A percentile compares a stretch with the other conserved stretches of the same genome.
Conservation (phyloP, 768 basidiomycete genomes). For the Panaeolus cyanescens region DNA sequence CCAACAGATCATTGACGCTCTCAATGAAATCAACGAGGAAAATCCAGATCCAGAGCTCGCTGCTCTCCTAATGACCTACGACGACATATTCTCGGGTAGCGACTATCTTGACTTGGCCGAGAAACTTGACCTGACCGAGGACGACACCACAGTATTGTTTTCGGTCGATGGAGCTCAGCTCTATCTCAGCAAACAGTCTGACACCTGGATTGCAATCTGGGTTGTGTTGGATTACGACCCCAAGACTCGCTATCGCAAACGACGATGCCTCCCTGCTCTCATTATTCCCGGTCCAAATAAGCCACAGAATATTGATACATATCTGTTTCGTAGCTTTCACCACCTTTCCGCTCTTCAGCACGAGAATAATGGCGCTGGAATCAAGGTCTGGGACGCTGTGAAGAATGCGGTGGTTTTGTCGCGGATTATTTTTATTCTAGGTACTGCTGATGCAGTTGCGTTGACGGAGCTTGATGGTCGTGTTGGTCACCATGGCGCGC, state of each 20-base stretch:
- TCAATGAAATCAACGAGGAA: conserved; percentile 17
- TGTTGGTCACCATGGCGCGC: conserved; percentile 29
- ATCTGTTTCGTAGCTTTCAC: conserved; percentile 30
- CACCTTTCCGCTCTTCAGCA: conserved; percentile 35
- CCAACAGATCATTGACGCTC: conserved; percentile 13
- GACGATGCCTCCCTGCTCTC: conserved; percentile 29
- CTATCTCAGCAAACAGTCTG: conserved; percentile 40
- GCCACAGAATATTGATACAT: conserved; percentile 36
- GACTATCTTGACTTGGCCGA: conserved; percentile 25
- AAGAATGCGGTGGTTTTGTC: conserved; percentile 16
- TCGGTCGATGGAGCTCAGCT: conserved; percentile 44
- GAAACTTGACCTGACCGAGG: conserved; percentile 17
- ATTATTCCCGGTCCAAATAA: conserved; percentile 41
- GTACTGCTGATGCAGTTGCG: conserved; percentile 30
- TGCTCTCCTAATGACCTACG: conserved; percentile 7
- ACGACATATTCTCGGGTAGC: conserved; percentile 21
- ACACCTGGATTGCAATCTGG: conserved; percentile 43
- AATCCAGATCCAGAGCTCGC: no score
- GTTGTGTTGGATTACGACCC: conserved; percentile 27
- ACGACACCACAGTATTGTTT: conserved; percentile 31
- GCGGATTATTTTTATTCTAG: conserved; percentile 21
- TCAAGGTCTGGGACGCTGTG: conserved; percentile 27
- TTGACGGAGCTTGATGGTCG: conserved; percentile 25
- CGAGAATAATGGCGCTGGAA: conserved; percentile 23
- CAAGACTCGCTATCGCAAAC: conserved; percentile 17